Conservation (phyloP, 257 asterid species). For the Rauvolfia tetraphylla region DNA sequence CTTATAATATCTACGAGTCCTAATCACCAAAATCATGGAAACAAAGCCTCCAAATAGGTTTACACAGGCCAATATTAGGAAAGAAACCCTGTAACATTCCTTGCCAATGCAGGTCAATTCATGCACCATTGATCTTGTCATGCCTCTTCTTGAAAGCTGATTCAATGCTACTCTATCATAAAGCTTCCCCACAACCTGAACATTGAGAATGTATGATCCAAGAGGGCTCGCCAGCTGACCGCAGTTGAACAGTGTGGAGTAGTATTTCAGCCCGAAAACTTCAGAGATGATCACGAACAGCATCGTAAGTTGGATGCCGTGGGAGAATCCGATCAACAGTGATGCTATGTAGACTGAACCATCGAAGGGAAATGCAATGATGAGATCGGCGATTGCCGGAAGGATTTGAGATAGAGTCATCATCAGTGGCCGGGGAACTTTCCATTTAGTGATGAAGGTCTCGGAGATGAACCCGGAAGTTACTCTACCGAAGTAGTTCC, state of each 20-base stretch:
- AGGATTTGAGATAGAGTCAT: constrained; percentile 23
- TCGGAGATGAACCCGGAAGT: constrained; percentile 22
- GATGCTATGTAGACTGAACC: constrained; percentile 27
- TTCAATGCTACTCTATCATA: constrained; percentile 35
- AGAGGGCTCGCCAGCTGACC: constrained; percentile 35
- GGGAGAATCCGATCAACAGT: constrained; percentile 23
- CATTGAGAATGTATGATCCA: constrained; percentile 34
- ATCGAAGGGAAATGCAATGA: constrained; percentile 26
- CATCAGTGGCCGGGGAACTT: constrained; percentile 25
- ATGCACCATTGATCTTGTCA: constrained; percentile 24
- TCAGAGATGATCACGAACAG: constrained; percentile 26
- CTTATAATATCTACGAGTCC: constrained; percentile 25
- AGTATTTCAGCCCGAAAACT: constrained; percentile 27
- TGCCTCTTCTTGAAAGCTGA: constrained; percentile 15
- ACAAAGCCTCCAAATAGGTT: constrained; percentile 25
- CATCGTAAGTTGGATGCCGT: constrained; percentile 28
- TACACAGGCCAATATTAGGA: constrained; percentile 25
- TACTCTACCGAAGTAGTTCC: constrained; percentile 34
- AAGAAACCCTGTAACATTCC: constrained; percentile 25
- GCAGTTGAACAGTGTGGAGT: constrained; percentile 30
- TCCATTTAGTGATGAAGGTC: constrained; percentile 16
- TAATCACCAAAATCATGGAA: constrained; percentile 27
- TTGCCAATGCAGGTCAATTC: constrained; percentile 33
- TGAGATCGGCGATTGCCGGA: constrained; percentile 21
- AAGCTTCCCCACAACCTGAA: constrained; percentile 27